Evolutionary conservation across 768 basidiomycete species (phyloP), one percentile per base, ranked within the genome.

Genomic region (Phlebiopsis flavidoalba): DNA sequence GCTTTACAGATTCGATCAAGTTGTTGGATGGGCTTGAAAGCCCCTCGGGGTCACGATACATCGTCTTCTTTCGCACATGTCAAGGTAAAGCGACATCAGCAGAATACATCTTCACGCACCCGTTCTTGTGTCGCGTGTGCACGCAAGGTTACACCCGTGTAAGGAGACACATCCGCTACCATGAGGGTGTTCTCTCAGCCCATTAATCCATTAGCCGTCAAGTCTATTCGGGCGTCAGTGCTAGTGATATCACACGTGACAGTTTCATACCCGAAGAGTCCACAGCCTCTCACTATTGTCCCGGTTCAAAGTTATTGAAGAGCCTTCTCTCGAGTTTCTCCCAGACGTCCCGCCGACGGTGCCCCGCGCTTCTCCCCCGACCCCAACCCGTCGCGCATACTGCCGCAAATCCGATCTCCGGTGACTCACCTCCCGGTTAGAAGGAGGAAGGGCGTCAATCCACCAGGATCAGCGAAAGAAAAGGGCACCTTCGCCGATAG

Each of bases 371-470:
- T 17, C 71, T 69, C 21, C n/a, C n/a, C n/a, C n/a, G n/a, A 86
- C 75, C n/a, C n/a, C 6, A 88, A 78, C 8, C 65, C 60, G 0
- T 61, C 52, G 22, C 80, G 75, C 21, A 88, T 72, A n/a, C 7
- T 70, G 66, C n/a, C 0, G 64, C 58, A 36, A 88, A 71, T 24
- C 77, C 76, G 37, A n/a, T 31, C 31, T 77, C 67, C 1, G 75
- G 68, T 8, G 81, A 82, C 1, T 43, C 40, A 2, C 40, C 40
- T 3, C 71, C 75, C 0, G 84, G 79, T 57, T 80, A 83, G 50
- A 89, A n/a, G 70, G 74, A 89, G n/a, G n/a, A 76, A 3, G 87
- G 87, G 67, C n/a, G n/a, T n/a, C n/a, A n/a, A n/a, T 89, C 87
- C 53, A 87, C 76, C 22, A 89, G 76, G 60, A 88, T 73, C 60